Conservation (phyloP, 2,329 filamentous ascomycete genomes). For the Sarocladium kiliense region DNA sequence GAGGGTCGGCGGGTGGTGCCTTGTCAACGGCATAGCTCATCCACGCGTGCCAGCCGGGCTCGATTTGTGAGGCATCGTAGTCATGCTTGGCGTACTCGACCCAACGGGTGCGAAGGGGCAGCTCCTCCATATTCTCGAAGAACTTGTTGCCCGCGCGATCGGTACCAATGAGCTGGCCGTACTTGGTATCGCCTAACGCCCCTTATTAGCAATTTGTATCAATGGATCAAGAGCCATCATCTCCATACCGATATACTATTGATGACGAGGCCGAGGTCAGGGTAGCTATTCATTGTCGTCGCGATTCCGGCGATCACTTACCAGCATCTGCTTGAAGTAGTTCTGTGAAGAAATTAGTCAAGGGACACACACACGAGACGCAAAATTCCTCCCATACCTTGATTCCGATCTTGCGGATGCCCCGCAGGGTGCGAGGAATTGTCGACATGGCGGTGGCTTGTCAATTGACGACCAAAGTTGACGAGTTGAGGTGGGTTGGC, state of each 20-base stretch:
- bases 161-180: constrained; percentile 74
- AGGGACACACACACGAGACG: neutral
- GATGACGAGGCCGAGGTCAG: constrained; percentile 12
- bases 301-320: constrained; percentile 44
- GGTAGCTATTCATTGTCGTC: constrained; percentile 5
- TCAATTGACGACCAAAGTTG: constrained; percentile 20
- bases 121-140: constrained; percentile 92
- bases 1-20: constrained; percentile 70
- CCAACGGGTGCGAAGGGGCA: constrained; percentile 95
- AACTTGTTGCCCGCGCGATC: constrained; percentile 97
- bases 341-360: constrained; percentile 50
- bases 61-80: constrained; percentile 76
- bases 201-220: neutral
- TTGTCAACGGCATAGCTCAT: constrained; percentile 90
- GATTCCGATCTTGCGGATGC: constrained; percentile 80
- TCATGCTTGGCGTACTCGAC: constrained; percentile 92
- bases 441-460: constrained; percentile 72
- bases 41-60: constrained; percentile 98
- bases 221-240: neutral
- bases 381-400: constrained; percentile 57
- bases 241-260: constrained; percentile 49
- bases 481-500: constrained; percentile 15
- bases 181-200: constrained; percentile 86
- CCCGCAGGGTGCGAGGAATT: constrained; percentile 76
- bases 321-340: constrained; percentile 87